phyloP scores from a whole-genome alignment of 2,329 filamentous ascomycete genomes.

The Bertia moriformis region DNA sequence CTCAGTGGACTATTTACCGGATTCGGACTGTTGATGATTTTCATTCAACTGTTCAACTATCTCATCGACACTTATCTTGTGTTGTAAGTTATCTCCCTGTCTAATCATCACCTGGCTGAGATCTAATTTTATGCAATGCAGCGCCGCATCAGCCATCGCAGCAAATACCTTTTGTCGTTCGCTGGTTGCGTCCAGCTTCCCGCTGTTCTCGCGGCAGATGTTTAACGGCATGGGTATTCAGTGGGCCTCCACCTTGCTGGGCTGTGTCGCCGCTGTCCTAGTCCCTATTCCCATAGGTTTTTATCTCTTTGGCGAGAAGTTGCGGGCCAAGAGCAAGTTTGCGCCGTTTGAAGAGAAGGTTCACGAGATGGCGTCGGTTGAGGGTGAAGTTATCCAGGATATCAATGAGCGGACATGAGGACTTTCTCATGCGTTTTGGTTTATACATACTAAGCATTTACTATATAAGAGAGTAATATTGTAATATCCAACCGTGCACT shows the following conservation, averaged over 20 bases:
- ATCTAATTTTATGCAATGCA: no score
- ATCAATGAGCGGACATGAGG: no score
- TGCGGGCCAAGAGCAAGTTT: conserved; percentile 14
- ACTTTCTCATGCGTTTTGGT: no score
- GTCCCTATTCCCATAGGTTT: conserved; percentile 19
- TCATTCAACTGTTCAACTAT: conserved; percentile 43
- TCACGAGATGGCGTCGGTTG: no score
- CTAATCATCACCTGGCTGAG: no score
- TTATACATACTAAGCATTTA: no score
- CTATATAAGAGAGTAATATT: no score
- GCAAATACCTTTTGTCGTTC: conserved; percentile 44
- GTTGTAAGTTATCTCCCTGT: conserved; percentile 5
- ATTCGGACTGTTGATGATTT: conserved; percentile 41
- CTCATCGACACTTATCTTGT: conserved; percentile 30
- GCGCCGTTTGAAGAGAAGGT: no score
- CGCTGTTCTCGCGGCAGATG: conserved; percentile 37
- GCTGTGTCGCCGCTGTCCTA: conserved; percentile 16
- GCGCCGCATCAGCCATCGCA: conserved; percentile 39
- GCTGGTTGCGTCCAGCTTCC: conserved; percentile 41
- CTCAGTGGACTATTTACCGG: conserved; percentile 25
- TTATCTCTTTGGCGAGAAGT: conserved; percentile 15
- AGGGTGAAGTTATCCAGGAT: no score
- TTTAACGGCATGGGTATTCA: conserved; percentile 12
- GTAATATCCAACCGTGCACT: no score
- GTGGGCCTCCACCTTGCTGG: conserved; percentile 15